Percentiles rank a stretch among this genome's conserved stretches.
Conservation (phyloP, 352 stramenopile species). For the Globisporangium iwayamae region DNA sequence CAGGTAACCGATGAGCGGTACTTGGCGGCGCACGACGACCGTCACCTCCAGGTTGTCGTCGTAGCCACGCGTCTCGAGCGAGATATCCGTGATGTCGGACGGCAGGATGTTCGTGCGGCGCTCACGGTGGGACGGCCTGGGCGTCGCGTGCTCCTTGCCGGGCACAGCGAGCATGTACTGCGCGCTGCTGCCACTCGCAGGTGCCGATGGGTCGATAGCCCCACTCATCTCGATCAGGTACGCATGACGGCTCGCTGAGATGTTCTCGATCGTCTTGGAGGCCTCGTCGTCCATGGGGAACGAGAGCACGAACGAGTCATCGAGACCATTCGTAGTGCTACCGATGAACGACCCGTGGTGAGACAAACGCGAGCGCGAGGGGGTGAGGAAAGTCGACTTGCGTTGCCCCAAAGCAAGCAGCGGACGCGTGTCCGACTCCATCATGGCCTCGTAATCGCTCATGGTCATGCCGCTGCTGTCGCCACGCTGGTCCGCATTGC, state of each 20-base stretch:
- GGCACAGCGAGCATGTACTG: constrained; percentile 76
- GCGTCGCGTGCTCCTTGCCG: constrained; percentile 32
- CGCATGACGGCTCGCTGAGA: constrained; percentile 50
- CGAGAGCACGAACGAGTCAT: constrained; percentile 69
- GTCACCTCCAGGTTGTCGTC: constrained; percentile 71
- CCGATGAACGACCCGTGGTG: constrained; percentile 34
- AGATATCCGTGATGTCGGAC: constrained; percentile 71
- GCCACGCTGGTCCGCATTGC: constrained; percentile 43
- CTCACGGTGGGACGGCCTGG: constrained; percentile 17
- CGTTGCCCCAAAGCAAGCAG: constrained; percentile 35
- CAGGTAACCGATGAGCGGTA: constrained; percentile 67
- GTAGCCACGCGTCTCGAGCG: constrained; percentile 61
- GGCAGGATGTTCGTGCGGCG: constrained; percentile 39
- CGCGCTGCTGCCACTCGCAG: constrained; percentile 25
- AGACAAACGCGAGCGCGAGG: constrained; percentile 44
- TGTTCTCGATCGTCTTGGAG: constrained; percentile 48
- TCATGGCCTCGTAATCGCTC: constrained; percentile 22
- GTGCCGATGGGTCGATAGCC: constrained; percentile 33
- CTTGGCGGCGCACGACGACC: constrained; percentile 62
- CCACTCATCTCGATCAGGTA: constrained; percentile 79
- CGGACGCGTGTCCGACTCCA: constrained; percentile 30
- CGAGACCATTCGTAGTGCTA: constrained; percentile 20
- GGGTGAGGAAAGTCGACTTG: constrained; percentile 42
- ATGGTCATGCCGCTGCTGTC: constrained; percentile 17
- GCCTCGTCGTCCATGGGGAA: constrained; percentile 71